These are phyloP conservation scores for Rehmannia glutinosa DNA, from an alignment of 257 asterid species.

Conservation along the genomic window DNA sequence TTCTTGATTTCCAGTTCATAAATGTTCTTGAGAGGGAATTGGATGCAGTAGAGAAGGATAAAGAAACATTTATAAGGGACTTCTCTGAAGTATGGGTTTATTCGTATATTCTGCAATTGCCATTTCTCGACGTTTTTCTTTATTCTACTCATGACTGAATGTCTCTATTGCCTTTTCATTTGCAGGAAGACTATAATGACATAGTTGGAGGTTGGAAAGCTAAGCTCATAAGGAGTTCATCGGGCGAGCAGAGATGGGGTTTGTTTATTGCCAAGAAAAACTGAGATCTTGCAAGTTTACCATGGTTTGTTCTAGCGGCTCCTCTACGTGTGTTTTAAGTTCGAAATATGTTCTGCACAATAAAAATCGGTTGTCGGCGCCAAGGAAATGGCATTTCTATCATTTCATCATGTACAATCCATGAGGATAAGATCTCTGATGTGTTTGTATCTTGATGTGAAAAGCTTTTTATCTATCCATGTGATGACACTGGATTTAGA, in stretches of 20 bases:
- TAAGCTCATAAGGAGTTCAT: conserved; percentile 62
- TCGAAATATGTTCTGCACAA: too few species aligned
- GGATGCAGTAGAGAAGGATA: conserved; percentile 64
- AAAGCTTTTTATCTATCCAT: too few species aligned
- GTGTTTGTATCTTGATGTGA: too few species aligned
- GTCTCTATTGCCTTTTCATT: not conserved
- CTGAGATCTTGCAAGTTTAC: too few species aligned
- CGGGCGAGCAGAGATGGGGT: conserved; percentile 99
- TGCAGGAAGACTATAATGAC: conserved; percentile 50
- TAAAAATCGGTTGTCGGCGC: too few species aligned
- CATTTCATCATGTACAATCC: too few species aligned
- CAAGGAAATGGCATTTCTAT: too few species aligned
- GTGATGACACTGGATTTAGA: too few species aligned
- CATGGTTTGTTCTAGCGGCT: too few species aligned
- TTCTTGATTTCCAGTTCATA: conserved; percentile 57
- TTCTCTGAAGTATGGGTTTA: conserved; percentile 72
- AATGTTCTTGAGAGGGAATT: conserved; percentile 76
- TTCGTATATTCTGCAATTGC: not conserved
- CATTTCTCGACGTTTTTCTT: not conserved
- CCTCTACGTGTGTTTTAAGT: too few species aligned
- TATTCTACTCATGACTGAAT: not conserved
- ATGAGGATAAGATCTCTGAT: too few species aligned
- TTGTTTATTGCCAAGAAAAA: conserved; percentile 74
- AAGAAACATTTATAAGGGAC: conserved; percentile 61
- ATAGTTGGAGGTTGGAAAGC: conserved; percentile 89